Percentiles rank a stretch among this genome's conserved stretches.
Conservation (phyloP, 2,329 filamentous ascomycete species). For the Sporothrix phasma region DNA sequence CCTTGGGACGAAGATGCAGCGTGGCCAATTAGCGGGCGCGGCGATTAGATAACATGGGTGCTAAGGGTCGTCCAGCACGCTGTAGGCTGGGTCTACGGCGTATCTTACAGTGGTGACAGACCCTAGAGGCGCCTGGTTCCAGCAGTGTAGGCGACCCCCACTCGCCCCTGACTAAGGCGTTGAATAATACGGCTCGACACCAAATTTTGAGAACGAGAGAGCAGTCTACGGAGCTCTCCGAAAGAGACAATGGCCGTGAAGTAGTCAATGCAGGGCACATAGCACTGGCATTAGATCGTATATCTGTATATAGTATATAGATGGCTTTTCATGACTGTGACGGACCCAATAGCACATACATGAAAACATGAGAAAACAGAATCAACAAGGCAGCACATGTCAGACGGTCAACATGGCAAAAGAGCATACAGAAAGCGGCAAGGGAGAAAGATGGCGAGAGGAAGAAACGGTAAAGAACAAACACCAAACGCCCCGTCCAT, state of each 20-base stretch:
- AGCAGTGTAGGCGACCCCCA: background rate
- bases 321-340: background rate
- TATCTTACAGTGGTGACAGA: background rate
- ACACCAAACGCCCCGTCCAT: slow-evolving; percentile 17
- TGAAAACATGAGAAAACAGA: background rate
- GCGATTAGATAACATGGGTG: slow-evolving; percentile 8
- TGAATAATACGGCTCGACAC: background rate
- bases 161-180: slow-evolving; percentile 2
- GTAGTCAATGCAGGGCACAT: background rate
- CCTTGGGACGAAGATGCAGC: background rate
- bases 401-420: too few relatives aligned
- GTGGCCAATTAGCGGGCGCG: slow-evolving; percentile 12
- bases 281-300: background rate
- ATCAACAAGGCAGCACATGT: background rate
- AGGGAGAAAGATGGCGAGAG: background rate
- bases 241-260: background rate
- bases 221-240: too few relatives aligned
- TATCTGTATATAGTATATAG: background rate
- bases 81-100: background rate
- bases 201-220: too few relatives aligned
- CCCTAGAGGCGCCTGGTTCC: background rate
- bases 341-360: background rate
- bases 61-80: background rate
- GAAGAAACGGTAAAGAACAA: background rate
- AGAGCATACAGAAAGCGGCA: background rate